phyloP scores from a whole-genome alignment of 2,329 filamentous ascomycete genomes.

The Colletotrichum acutatum region DNA sequence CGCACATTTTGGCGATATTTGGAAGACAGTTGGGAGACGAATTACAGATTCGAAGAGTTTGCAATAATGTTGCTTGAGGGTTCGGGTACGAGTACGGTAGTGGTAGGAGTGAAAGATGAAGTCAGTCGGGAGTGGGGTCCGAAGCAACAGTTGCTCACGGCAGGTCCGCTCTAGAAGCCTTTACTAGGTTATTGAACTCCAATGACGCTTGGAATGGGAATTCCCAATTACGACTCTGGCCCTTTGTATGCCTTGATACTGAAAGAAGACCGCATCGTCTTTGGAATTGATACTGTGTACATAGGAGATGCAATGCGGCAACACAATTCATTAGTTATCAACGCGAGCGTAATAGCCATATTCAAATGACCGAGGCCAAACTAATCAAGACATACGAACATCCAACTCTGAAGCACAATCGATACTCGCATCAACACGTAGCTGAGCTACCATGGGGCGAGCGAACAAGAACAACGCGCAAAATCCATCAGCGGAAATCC shows the following conservation, averaged over 20 bases:
- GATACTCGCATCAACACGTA: not conserved
- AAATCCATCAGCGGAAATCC: not conserved
- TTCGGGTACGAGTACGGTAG: not conserved
- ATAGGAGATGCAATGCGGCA: not conserved
- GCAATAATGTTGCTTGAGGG: not conserved
- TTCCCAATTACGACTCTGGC: not conserved
- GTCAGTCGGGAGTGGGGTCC: not conserved
- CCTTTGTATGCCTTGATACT: not conserved
- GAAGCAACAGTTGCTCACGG: not conserved
- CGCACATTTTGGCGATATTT: slow-evolving; percentile 55
- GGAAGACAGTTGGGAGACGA: not conserved
- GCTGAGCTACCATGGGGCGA: not conserved
- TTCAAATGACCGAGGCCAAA: not conserved
- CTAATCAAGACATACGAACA: not conserved
- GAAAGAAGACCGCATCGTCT: not conserved
- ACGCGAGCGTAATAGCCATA: not conserved
- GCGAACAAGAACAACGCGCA: not conserved
- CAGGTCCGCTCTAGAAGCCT: not conserved
- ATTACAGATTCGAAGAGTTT: not conserved
- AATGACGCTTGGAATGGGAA: not conserved
- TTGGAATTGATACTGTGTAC: not conserved
- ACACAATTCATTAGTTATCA: not conserved
- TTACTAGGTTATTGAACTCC: not conserved
- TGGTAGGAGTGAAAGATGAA: not conserved
- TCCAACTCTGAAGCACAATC: not conserved